Evolutionary conservation across 768 basidiomycete species (phyloP).

Genomic region (Xanthoconium purpureum): DNA sequence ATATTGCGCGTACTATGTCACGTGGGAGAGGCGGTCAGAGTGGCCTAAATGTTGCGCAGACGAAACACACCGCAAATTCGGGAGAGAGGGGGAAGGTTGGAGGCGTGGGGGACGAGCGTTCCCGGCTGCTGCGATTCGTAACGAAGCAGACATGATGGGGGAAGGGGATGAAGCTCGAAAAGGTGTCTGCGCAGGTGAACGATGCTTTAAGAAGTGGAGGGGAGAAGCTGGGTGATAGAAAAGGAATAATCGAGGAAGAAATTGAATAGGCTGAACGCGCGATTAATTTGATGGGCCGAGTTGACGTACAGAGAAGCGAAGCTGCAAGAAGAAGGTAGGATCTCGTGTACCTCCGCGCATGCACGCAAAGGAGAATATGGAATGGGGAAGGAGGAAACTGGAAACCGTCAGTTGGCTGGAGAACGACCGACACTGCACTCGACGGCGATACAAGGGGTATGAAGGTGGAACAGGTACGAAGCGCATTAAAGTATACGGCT

Average conservation of each 20-base stretch:
- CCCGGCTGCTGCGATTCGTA: slow-evolving; percentile 21
- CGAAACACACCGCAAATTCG: slow-evolving; percentile 57
- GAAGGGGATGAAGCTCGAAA: slow-evolving; percentile 28
- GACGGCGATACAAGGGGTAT: slow-evolving; percentile 15
- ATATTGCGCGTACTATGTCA: slow-evolving; percentile 24
- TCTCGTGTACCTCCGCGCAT: slow-evolving; percentile 24
- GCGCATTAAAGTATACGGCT: slow-evolving; percentile 6
- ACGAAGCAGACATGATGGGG: slow-evolving; percentile 29
- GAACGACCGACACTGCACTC: slow-evolving; percentile 1
- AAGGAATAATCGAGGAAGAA: slow-evolving; percentile 32
- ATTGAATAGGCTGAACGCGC: slow-evolving; percentile 29
- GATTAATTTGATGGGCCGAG: slow-evolving; percentile 31
- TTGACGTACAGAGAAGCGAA: slow-evolving; percentile 38
- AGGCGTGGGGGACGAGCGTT: slow-evolving; percentile 44
- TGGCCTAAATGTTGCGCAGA: not conserved
- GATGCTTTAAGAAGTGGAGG: slow-evolving; percentile 32
- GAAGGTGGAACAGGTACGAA: slow-evolving; percentile 1
- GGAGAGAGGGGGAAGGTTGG: slow-evolving; percentile 66
- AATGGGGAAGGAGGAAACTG: slow-evolving; percentile 18
- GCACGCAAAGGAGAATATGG: slow-evolving; percentile 19
- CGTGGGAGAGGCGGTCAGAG: slow-evolving; percentile 19
- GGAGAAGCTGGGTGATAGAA: slow-evolving; percentile 33
- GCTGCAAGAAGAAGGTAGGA: slow-evolving; percentile 20
- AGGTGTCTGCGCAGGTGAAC: slow-evolving; percentile 26
- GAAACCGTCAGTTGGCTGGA: slow-evolving; percentile 8